Evolutionary conservation across 179 eudicot genomes (phyloP).

Genomic region (Beta lomatogona): DNA sequence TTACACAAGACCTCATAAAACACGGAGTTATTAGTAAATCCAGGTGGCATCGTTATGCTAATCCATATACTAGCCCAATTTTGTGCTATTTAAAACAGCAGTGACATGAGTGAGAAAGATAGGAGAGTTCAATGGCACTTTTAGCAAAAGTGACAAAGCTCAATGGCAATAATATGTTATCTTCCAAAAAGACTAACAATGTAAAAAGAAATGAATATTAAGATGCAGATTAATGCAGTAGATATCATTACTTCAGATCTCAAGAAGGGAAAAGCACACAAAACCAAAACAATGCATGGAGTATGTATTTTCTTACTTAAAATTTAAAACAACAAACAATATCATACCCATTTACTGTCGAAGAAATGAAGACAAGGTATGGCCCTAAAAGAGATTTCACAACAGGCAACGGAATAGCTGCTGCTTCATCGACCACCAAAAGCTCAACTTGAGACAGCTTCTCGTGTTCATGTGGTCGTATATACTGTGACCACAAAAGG

Average conservation of each 20-base stretch:
- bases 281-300: background rate
- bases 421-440: constrained; percentile 95
- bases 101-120: background rate
- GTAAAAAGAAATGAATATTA: background rate
- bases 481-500: constrained; percentile 58
- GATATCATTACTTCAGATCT: background rate
- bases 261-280: background rate
- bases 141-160: background rate
- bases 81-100: background rate
- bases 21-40: background rate
- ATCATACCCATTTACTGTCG: constrained; percentile 90
- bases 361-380: constrained; percentile 89
- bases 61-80: background rate
- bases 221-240: background rate
- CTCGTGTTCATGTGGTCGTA: constrained; percentile 79
- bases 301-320: background rate
- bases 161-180: background rate
- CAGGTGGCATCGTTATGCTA: background rate
- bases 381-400: constrained; percentile 93
- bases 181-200: background rate
- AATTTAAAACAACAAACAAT: background rate
- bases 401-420: constrained; percentile 88
- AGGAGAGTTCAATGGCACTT: background rate
- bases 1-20: background rate
- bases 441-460: constrained; percentile 96